Evolutionary conservation across 148 eudicot species (phyloP), one percentile per base, ranked within the genome.

Genomic region (Arctostaphylos glauca): DNA sequence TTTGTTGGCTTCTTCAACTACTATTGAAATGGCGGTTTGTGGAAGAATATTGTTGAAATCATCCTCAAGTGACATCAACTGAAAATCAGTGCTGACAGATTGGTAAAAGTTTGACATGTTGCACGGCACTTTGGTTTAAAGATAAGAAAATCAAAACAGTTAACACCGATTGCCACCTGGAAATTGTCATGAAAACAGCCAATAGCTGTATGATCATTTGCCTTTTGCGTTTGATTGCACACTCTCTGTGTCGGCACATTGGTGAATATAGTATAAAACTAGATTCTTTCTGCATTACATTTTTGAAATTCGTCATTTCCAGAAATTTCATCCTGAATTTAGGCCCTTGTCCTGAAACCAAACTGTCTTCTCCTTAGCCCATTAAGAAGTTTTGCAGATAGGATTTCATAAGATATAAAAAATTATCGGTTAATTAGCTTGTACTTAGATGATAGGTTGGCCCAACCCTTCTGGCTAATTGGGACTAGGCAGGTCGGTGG

Each of bases 181-280:
- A 38, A 41, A 68, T 68, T 68, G 44, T 68, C 10, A 12, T 67
- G 21, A 70, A 44, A 16, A 71, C 50, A 71, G 16, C n/a, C 75
- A 71, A 71, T 71, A 71, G 75, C 75, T 71, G 75, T 44, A n/a
- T 71, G 50, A 12, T 44, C 23, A 44, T 14, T 71, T 44, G 75
- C 50, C 75, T 71, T 71, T 43, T 38, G 21, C 3, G 5, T 64
- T 43, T 71, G 21, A 71, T 71, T 8, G 21, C 73, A 15, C 6
- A 71, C 47, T 14, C 12, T 3, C 6, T 16, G 75, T 2, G 50
- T 19, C 46, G 25, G 73, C 47, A 68, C 5, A 38, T 31, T 67
- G 43, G 31, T 31, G 8, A 68, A 38, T 68, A 38, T 14, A 68
- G 73, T 31, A 68, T 38, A 68, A 16, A 67, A 67, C 72, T 74